These are phyloP conservation scores for Volvariella volvacea DNA, from an alignment of 1,284 basidiomycete species.

Conservation along the genomic window DNA sequence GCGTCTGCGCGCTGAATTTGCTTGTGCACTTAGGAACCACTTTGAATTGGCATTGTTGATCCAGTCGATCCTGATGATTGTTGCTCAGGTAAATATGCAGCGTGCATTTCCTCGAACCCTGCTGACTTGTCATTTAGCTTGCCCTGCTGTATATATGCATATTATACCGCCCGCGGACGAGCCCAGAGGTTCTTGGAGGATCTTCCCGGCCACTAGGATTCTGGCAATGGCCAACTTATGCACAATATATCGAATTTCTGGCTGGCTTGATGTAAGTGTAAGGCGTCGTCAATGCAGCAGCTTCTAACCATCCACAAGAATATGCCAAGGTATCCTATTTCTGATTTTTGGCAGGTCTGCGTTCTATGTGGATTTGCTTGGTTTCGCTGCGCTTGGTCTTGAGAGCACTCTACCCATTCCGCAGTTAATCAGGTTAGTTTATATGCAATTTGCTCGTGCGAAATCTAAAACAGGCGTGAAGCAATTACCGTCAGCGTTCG, in stretches of 20 bases:
- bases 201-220: constrained; percentile 71
- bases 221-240: constrained; percentile 81
- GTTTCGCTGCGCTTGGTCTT: constrained; percentile 73
- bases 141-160: constrained; percentile 76
- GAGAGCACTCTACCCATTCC: constrained; percentile 82
- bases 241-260: constrained; percentile 77
- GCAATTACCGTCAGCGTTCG: constrained; percentile 70
- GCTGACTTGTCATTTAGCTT: constrained; percentile 35
- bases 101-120: constrained; percentile 2
- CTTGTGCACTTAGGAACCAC: constrained; percentile 32
- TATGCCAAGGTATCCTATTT: constrained; percentile 65
- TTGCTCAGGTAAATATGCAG: constrained; percentile 52
- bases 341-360: constrained; percentile 67
- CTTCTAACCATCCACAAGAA: constrained; percentile 28
- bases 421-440: constrained; percentile 57
- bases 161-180: constrained; percentile 51
- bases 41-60: constrained; percentile 74
- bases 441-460: constrained; percentile 10
- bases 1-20: neutral
- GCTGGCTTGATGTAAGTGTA: constrained; percentile 63
- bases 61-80: constrained; percentile 77
- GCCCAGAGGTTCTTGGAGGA: constrained; percentile 49
- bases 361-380: constrained; percentile 61
- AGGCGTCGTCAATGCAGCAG: constrained; percentile 7
- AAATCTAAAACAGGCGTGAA: constrained; percentile 26